phyloP scores from a whole-genome alignment of 192 early-diverging fungal genomes.

The Phycomyces nitens region DNA sequence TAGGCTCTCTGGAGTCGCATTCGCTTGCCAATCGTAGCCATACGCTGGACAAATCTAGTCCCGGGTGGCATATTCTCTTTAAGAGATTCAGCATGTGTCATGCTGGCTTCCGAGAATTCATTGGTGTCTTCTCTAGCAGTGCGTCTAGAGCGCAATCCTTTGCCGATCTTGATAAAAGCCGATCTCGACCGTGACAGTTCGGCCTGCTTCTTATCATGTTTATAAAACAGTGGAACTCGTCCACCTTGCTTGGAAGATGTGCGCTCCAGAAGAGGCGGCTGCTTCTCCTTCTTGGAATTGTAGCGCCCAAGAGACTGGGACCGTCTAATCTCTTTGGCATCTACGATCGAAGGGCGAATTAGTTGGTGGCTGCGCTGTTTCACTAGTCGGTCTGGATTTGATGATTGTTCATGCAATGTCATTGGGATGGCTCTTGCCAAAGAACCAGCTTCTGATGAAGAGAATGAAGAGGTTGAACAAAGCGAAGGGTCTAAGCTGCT shows the following conservation, averaged over 20 bases:
- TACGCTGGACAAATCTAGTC: constrained; percentile 9
- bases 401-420: not conserved
- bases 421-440: not conserved
- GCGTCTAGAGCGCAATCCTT: not conserved
- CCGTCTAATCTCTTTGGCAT: not conserved
- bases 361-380: not conserved
- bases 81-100: not conserved
- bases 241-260: constrained; percentile 3
- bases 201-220: not conserved
- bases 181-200: constrained; percentile 1
- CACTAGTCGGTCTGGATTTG: not conserved
- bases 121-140: too few relatives aligned
- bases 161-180: constrained; percentile 18
- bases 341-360: not conserved
- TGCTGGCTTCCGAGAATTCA: too few relatives aligned
- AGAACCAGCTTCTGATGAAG: not conserved
- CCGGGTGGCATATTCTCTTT: not conserved
- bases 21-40: constrained; percentile 1
- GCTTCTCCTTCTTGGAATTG: constrained; percentile 7
- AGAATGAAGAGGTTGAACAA: not conserved
- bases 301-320: not conserved
- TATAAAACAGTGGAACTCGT: not conserved
- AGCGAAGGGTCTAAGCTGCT: too few relatives aligned
- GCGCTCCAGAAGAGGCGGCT: constrained; percentile 9
- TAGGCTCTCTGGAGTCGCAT: not conserved